Evolutionary conservation across 1,284 basidiomycete species (phyloP), one percentile per base, ranked within the genome.

Genomic region (Moniliophthora roreri): DNA sequence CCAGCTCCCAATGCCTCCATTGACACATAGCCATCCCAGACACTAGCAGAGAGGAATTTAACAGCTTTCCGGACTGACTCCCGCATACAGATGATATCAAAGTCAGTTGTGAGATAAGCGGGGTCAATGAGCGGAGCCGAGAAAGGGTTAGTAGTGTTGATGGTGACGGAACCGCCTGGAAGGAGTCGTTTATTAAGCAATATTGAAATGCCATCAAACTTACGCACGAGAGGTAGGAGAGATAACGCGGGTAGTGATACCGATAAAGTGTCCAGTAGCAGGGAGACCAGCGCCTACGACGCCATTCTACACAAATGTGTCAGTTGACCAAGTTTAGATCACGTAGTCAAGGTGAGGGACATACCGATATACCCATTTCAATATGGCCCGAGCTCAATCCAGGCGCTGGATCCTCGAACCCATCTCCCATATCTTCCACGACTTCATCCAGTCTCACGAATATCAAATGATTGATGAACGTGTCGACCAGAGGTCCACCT

Each of bases 81-180:
- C 1, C 64, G 60, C 57, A 73, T 60, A 1, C 63, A 61, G 37
- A 65, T 60, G 5, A 74, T 56, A 56, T 78, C 76, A 49, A 75
- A 72, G 2, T 66, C 60, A 20, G 68, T 63, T 2, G 55, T 60
- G 21, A 78, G 58, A 36, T 73, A 64, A 11, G 54, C 65, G 0
- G 71, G 69, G 56, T 78, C 64, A 49, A 79, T 75, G 21, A 69
- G 32, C 0, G 77, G 77, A 3, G 60, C 28, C 16, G 60, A 66
- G 54, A 77, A 75, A 0, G 73, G 72, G 55, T 72, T 59, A 2
- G 61, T 62, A 13, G 49, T 34, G 7, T 51, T 52, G 8, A 57
- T 23, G 16, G 34, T 39, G 10, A 57, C 41, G 8, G 50, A 49
- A 16, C 56, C 52, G 24, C 50, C 56, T 57, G 16, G 2, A 21